Evolutionary conservation across 164 flowering plant species (phyloP).

Genomic region (Hamamelis virginiana): DNA sequence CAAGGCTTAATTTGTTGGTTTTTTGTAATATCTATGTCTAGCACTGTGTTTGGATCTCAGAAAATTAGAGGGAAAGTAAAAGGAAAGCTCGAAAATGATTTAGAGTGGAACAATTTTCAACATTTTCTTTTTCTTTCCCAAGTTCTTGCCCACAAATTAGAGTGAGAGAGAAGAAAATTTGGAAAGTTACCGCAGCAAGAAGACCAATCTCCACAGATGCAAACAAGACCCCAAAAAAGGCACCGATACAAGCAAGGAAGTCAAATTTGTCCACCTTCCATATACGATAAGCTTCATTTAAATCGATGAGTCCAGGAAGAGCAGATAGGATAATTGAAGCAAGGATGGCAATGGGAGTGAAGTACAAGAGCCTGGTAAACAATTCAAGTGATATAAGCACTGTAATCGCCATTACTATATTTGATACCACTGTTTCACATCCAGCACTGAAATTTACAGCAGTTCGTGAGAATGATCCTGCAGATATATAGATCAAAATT

Average conservation of each 20-base stretch:
- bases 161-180: no score
- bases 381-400: constrained; percentile 56
- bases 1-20: no score
- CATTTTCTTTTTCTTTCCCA: no score
- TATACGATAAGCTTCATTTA: constrained; percentile 48
- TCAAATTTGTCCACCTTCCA: constrained; percentile 85
- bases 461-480: constrained; percentile 91
- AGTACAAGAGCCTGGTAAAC: constrained; percentile 71
- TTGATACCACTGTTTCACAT: constrained; percentile 75
- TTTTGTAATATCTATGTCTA: no score
- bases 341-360: constrained; percentile 75
- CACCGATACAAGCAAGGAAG: constrained; percentile 72
- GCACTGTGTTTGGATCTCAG: no score
- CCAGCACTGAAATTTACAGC: constrained; percentile 87
- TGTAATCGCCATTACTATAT: constrained; percentile 78
- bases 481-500: background rate
- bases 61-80: no score
- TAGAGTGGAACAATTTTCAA: no score
- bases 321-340: constrained; percentile 83
- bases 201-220: constrained; percentile 85
- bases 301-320: constrained; percentile 75
- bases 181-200: constrained; percentile 52
- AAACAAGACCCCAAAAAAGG: constrained; percentile 81
- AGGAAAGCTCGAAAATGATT: no score
- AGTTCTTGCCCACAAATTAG: no score